phyloP scores from a whole-genome alignment of 768 basidiomycete species.

The Kwoniella heveanensis region DNA sequence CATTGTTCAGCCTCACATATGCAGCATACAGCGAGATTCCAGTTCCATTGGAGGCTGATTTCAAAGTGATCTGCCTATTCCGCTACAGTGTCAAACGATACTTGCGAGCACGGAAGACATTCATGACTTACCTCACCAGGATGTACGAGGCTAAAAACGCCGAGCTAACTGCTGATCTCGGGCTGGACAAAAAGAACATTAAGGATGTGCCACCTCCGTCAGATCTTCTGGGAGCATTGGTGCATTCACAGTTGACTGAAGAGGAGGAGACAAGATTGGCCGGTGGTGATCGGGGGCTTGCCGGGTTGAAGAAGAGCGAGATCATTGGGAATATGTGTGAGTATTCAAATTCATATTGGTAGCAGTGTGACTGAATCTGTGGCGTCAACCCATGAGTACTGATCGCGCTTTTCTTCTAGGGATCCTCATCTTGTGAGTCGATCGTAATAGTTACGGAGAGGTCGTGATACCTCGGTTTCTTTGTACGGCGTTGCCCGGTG shows the following conservation, averaged over 20 bases:
- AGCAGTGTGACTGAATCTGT: no score
- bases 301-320: slow-evolving; percentile 42
- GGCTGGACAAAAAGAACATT: not conserved
- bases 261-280: slow-evolving; percentile 23
- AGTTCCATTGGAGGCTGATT: no score
- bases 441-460: not conserved
- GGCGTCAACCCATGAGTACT: no score
- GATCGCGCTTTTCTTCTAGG: slow-evolving; percentile 7
- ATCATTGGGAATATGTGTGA: slow-evolving; percentile 44
- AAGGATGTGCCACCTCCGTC: slow-evolving; percentile 21
- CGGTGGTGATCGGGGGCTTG: slow-evolving; percentile 14
- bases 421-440: slow-evolving; percentile 35
- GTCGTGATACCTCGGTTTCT: no score
- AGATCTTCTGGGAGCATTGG: slow-evolving; percentile 36
- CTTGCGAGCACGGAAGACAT: slow-evolving; percentile 22
- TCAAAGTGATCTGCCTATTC: no score
- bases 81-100: slow-evolving; percentile 21
- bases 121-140: slow-evolving; percentile 22
- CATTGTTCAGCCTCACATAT: no score
- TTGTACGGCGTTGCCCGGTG: no score
- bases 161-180: not conserved
- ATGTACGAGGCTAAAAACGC: slow-evolving; percentile 20
- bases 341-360: no score
- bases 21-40: no score
- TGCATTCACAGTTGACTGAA: slow-evolving; percentile 34